Evolutionary conservation across 2,329 filamentous ascomycete species (phyloP).

Genomic region (Aspergillus ruber): DNA sequence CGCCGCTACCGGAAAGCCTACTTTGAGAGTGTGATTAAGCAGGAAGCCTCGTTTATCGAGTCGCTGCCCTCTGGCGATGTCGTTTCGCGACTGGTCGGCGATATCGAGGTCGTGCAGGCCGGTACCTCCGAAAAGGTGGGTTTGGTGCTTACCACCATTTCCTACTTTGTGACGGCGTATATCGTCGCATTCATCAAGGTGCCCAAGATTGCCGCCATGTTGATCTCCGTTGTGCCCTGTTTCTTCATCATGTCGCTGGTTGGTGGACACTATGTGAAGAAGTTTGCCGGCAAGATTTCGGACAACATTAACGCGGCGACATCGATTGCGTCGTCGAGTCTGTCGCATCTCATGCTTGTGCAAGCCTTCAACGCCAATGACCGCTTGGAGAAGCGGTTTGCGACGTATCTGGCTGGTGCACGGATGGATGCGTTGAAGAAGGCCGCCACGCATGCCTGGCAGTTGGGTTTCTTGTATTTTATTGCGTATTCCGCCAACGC

Average conservation of each 20-base stretch:
- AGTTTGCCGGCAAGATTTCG: constrained; percentile 43
- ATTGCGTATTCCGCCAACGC: constrained; percentile 62
- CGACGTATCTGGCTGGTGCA: constrained; percentile 45
- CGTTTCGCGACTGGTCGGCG: constrained; percentile 55
- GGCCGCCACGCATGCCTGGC: constrained; percentile 48
- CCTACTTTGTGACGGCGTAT: constrained; percentile 62
- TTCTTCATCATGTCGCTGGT: constrained; percentile 54
- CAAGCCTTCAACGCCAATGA: constrained; percentile 57
- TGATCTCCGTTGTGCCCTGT: constrained; percentile 57
- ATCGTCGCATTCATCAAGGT: constrained; percentile 61
- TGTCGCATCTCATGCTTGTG: constrained; percentile 55
- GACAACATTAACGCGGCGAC: constrained; percentile 52
- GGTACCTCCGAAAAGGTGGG: constrained; percentile 67
- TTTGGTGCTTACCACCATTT: constrained; percentile 54
- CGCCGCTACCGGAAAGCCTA: constrained; percentile 57
- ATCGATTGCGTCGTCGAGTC: constrained; percentile 55
- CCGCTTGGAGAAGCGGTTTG: constrained; percentile 55
- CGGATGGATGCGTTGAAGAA: constrained; percentile 52
- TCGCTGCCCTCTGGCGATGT: constrained; percentile 57
- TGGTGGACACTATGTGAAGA: constrained; percentile 49
- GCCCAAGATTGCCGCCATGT: constrained; percentile 55
- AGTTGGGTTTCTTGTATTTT: constrained; percentile 59
- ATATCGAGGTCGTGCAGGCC: constrained; percentile 60
- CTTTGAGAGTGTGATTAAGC: constrained; percentile 51
- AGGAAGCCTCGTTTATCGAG: constrained; percentile 61